phyloP scores from a whole-genome alignment of 164 flowering plant species.

The Vitis riparia region DNA sequence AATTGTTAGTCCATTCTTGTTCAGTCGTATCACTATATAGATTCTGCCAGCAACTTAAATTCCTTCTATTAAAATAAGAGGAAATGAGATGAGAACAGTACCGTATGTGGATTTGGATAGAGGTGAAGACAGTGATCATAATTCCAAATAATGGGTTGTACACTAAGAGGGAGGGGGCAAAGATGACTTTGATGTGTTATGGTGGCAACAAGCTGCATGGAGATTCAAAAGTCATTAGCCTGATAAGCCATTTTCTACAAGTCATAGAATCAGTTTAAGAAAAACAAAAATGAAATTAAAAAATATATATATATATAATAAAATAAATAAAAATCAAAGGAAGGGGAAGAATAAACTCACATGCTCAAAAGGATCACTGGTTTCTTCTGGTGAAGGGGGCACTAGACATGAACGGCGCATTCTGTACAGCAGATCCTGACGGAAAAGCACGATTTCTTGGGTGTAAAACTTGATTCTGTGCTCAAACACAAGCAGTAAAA shows the following conservation, averaged over 20 bases:
- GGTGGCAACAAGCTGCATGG: conserved; percentile 90
- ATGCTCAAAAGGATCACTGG: conserved; percentile 90
- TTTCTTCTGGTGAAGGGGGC: conserved; percentile 87
- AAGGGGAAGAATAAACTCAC: conserved; percentile 34
- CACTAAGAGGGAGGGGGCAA: conserved; percentile 90
- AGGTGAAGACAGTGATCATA: conserved; percentile 85
- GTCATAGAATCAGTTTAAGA: background rate
- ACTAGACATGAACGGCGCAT: conserved; percentile 90
- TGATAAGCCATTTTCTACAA: background rate
- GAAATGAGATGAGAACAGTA: conserved; percentile 25
- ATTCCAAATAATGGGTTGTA: conserved; percentile 94
- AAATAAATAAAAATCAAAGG: background rate
- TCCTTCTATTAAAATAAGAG: background rate
- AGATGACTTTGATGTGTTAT: conserved; percentile 94
- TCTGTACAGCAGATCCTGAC: conserved; percentile 87
- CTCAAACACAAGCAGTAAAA: background rate
- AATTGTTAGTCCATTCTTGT: conserved; percentile 1
- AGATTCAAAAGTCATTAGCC: conserved; percentile 13
- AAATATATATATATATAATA: background rate
- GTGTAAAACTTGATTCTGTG: conserved; percentile 84
- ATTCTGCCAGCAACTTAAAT: background rate
- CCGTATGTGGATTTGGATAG: conserved; percentile 95
- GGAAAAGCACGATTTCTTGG: conserved; percentile 92
- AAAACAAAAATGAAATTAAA: background rate
- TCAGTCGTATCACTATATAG: background rate